Evolutionary conservation across 805 yeast species (phyloP), one percentile per base, ranked within the genome.

Genomic region (Pichia membranifaciens): DNA sequence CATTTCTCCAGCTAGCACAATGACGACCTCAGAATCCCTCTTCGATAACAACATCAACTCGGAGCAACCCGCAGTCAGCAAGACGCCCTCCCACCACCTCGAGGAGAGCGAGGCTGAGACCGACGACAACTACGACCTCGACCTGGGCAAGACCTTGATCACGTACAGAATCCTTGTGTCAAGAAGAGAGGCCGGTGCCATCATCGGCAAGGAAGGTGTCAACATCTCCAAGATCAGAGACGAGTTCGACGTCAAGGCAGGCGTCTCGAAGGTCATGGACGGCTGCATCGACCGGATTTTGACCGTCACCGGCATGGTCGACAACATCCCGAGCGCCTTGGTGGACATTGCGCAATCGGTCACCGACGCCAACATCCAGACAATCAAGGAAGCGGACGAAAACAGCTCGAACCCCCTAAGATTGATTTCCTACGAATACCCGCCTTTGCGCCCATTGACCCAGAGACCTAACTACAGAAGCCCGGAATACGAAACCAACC

Each of bases 101-200:
- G 23, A 17, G 17, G 35, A 22, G 13, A 32, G 15, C 13, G 23
- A 13, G 15, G 33, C 2, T 13, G 23, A 6, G 33, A 23, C 32
- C 15, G 40, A 45, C 22, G 34, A 23, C 13, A 29, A 39, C 34
- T 18, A 42, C 43, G 59, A 59, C 38, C 56, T 55, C 28, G 60
- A 59, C 39, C 49, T 62, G 6, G 62, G 60, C 13, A 58, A 59
- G 44, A 52, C 63, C 4, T 51, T 65, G 31, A 65, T 69, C 34
- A 65, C 70, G 9, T 70, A 57, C 61, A 68, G 89, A 50, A 76
- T 87, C 1, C 72, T 89, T 25, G 84, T 89, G 17, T 81, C 93
- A 2, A 78, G 89, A 47, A 84, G 83, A 60, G 96, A 89, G 64
- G 90, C 95, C 12, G 96, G 96, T 16, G 85, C 88, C 51, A 79